phyloP scores from a whole-genome alignment of 2,329 filamentous ascomycete species.

The Ceratocystis ficicola region DNA sequence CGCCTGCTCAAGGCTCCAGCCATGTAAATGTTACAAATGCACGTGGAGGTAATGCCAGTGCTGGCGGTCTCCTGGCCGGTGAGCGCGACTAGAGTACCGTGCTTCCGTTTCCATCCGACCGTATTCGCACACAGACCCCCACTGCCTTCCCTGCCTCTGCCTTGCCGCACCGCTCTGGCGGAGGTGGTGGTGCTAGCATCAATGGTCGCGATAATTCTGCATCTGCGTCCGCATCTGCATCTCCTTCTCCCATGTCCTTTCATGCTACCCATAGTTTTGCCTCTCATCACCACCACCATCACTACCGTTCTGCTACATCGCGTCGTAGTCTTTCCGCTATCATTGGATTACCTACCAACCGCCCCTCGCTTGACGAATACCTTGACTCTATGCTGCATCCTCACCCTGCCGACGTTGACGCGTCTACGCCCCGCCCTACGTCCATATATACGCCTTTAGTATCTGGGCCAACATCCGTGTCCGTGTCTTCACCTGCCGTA shows the following conservation, averaged over 20 bases:
- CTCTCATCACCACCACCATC: not conserved
- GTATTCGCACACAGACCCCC: too few species aligned
- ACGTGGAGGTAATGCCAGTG: not conserved
- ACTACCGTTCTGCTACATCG: not conserved
- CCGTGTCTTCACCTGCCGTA: not conserved
- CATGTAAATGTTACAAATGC: not conserved
- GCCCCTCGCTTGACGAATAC: constrained; percentile 10
- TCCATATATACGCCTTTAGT: not conserved
- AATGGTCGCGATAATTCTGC: not conserved
- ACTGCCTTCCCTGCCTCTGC: constrained; percentile 4
- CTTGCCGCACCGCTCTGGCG: not conserved
- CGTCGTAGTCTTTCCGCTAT: constrained; percentile 7
- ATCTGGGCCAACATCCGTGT: too few species aligned
- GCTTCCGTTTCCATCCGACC: constrained; percentile 2
- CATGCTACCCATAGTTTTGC: not conserved
- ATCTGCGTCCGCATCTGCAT: not conserved
- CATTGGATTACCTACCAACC: not conserved
- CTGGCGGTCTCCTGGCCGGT: constrained; percentile 1
- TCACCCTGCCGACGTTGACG: not conserved
- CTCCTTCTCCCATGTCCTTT: not conserved
- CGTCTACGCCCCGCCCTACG: not conserved
- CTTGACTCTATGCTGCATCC: constrained; percentile 1
- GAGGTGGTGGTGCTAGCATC: not conserved
- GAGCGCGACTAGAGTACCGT: constrained; percentile 5
- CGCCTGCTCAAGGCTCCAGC: not conserved